Percentiles rank a stretch among this genome's conserved stretches.
Conservation (phyloP, 2,329 filamentous ascomycete species). For the Aureobasidium sp. region DNA sequence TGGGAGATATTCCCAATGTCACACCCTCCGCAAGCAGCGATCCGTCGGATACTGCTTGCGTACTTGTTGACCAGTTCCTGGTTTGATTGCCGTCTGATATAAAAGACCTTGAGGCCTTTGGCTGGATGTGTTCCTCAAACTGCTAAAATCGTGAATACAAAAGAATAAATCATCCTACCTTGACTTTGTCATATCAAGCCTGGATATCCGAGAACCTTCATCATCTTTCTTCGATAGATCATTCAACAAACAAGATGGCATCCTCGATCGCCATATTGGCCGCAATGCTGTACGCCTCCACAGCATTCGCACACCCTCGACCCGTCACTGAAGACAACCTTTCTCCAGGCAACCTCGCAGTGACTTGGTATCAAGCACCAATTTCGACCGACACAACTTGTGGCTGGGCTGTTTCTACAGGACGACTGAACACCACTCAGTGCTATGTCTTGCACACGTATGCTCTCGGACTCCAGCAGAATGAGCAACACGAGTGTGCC, state of each 20-base stretch:
- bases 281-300: not conserved
- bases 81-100: not conserved
- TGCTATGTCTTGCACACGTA: constrained; percentile 16
- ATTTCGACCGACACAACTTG: constrained; percentile 14
- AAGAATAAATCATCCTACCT: not conserved
- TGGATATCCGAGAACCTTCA: not conserved
- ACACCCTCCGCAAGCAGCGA: not conserved
- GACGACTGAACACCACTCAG: constrained; percentile 12
- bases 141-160: not conserved
- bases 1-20: not conserved
- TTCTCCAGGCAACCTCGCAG: not conserved
- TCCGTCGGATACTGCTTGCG: not conserved
- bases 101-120: not conserved
- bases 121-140: not conserved
- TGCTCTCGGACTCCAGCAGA: constrained; percentile 17
- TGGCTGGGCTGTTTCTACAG: constrained; percentile 13
- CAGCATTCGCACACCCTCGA: not conserved
- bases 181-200: no score
- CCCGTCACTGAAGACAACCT: not conserved
- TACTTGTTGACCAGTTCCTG: not conserved
- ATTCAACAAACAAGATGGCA: not conserved
- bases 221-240: not conserved
- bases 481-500: constrained; percentile 16
- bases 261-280: not conserved
- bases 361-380: constrained; percentile 14